Percentiles rank a stretch among this genome's conserved stretches.
Conservation (phyloP, 495 filamentous ascomycete species). For the Penicillium egyptiacum region DNA sequence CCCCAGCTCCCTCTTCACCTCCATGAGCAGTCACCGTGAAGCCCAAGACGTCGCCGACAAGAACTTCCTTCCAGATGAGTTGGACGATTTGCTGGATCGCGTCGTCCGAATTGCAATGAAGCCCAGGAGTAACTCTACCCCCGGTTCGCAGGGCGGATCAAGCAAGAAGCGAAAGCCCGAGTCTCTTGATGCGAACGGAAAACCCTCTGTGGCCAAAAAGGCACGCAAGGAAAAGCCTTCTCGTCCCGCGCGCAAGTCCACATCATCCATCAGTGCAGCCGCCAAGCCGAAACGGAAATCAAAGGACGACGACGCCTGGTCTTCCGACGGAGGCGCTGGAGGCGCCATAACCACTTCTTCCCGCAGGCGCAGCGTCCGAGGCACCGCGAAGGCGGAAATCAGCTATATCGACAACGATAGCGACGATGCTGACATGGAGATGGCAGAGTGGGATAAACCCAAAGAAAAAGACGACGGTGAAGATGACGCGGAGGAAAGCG, state of each 20-base stretch:
- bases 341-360: slow-evolving; percentile 25
- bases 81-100: slow-evolving; percentile 74
- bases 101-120: slow-evolving; percentile 53
- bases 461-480: slow-evolving; percentile 42
- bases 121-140: slow-evolving; percentile 31
- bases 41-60: slow-evolving; percentile 83
- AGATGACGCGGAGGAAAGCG: slow-evolving; percentile 48
- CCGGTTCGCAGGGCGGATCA: slow-evolving; percentile 21
- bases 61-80: slow-evolving; percentile 76
- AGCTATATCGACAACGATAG: slow-evolving; percentile 60
- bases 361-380: slow-evolving; percentile 46
- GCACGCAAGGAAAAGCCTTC: slow-evolving; percentile 36
- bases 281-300: slow-evolving; percentile 43
- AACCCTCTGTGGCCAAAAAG: slow-evolving; percentile 45
- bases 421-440: slow-evolving; percentile 55
- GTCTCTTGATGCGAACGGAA: slow-evolving; percentile 30
- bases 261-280: slow-evolving; percentile 30
- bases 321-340: slow-evolving; percentile 37
- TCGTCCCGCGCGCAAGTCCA: slow-evolving; percentile 42
- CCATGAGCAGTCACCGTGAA: slow-evolving; percentile 70
- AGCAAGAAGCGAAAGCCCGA: slow-evolving; percentile 54
- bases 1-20: slow-evolving; percentile 72
- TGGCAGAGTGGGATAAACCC: slow-evolving; percentile 39
- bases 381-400: slow-evolving; percentile 28
- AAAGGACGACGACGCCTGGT: slow-evolving; percentile 44